Conservation (phyloP, 2,329 filamentous ascomycete species). For the Cylindrodendrum hubeiense region DNA sequence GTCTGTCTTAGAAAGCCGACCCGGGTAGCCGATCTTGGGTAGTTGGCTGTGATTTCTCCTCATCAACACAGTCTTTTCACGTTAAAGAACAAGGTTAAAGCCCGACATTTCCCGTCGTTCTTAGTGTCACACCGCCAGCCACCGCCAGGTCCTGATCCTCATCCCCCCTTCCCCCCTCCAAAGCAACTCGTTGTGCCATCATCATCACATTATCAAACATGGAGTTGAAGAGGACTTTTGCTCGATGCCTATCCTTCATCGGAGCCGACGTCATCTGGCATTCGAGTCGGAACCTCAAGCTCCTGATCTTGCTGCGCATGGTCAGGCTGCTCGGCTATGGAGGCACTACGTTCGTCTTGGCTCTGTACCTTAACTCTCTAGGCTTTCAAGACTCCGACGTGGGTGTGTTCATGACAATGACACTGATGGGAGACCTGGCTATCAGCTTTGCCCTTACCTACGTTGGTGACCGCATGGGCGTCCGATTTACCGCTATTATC, state of each 20-base stretch:
- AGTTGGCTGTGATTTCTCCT: too few relatives aligned
- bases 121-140: too few relatives aligned
- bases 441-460: slow-evolving; percentile 40
- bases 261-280: slow-evolving; percentile 35
- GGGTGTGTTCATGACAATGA: slow-evolving; percentile 39
- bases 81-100: too few relatives aligned
- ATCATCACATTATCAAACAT: too few relatives aligned
- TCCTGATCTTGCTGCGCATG: slow-evolving; percentile 36
- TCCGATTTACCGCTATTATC: slow-evolving; percentile 28
- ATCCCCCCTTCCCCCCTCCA: too few relatives aligned
- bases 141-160: too few relatives aligned
- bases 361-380: slow-evolving; percentile 36
- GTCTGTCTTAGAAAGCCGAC: too few relatives aligned
- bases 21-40: too few relatives aligned
- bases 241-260: slow-evolving; percentile 32
- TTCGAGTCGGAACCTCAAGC: slow-evolving; percentile 36
- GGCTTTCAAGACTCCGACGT: slow-evolving; percentile 35
- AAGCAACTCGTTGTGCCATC: too few relatives aligned
- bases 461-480: slow-evolving; percentile 34
- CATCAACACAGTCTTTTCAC: too few relatives aligned
- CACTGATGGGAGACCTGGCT: slow-evolving; percentile 36
- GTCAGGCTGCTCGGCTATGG: slow-evolving; percentile 37
- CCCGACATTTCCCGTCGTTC: too few relatives aligned
- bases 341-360: slow-evolving; percentile 37
- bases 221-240: not conserved